phyloP scores from a whole-genome alignment of 2,329 filamentous ascomycete species.

The Microthyrium microscopicum region DNA sequence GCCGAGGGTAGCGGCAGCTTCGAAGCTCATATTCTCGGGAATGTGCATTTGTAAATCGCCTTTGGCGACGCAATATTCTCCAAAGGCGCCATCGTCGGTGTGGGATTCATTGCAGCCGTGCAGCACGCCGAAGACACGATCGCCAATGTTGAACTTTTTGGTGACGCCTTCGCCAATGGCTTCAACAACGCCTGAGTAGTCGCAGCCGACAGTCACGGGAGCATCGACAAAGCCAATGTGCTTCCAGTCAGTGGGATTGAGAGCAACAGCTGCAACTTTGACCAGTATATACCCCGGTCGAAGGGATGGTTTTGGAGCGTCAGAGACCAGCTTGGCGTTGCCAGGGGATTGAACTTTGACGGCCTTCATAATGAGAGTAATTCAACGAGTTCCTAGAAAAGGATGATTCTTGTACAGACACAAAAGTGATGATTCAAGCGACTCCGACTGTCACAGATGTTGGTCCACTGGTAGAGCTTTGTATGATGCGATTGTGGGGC shows the following conservation, averaged over 20 bases:
- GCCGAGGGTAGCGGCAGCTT: constrained; percentile 22
- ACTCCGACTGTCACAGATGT: too few relatives aligned
- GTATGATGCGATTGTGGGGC: too few relatives aligned
- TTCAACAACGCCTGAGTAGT: constrained; percentile 22
- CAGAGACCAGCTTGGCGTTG: background rate
- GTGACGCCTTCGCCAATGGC: constrained; percentile 20
- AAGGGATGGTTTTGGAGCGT: constrained; percentile 22
- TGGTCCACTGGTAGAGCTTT: too few relatives aligned
- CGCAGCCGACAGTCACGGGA: constrained; percentile 17
- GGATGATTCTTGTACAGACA: too few relatives aligned
- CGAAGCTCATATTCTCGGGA: constrained; percentile 22
- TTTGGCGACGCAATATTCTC: constrained; percentile 17
- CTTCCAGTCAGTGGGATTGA: constrained; percentile 9
- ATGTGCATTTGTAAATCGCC: constrained; percentile 9
- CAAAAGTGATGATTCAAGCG: too few relatives aligned
- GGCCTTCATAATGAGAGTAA: too few relatives aligned
- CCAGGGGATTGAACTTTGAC: too few relatives aligned
- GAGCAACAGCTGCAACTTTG: constrained; percentile 29
- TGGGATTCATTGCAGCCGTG: constrained; percentile 4
- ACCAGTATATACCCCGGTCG: constrained; percentile 36
- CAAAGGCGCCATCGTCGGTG: constrained; percentile 4
- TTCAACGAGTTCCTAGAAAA: too few relatives aligned
- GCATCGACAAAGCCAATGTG: constrained; percentile 18
- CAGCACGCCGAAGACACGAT: constrained; percentile 4
- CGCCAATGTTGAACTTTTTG: constrained; percentile 7